Conservation (phyloP, 805 yeast species). For the Wickerhamiella spandovensis region DNA sequence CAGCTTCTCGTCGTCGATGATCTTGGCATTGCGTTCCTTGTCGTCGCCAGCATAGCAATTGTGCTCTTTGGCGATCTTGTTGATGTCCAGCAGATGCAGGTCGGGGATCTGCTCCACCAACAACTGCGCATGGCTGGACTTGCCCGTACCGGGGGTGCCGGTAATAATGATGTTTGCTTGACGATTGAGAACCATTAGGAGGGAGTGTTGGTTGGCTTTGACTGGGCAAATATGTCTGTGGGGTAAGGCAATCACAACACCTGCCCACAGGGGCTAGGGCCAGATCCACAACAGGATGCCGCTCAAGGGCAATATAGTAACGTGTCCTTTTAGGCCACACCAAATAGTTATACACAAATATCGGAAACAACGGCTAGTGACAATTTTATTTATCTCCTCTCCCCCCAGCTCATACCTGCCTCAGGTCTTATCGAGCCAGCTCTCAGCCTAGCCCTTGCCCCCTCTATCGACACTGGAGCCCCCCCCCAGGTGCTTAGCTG, state of each 20-base stretch:
- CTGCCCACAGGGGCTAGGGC: neutral
- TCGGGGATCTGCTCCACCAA: constrained; percentile 40
- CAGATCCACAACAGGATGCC: neutral
- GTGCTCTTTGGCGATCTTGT: constrained; percentile 68
- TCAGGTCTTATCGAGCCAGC: too few species aligned
- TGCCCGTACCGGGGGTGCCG: constrained; percentile 92
- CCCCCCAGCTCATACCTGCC: too few species aligned
- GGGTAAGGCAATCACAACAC: neutral
- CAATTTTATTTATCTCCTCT: too few species aligned
- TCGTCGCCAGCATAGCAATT: constrained; percentile 76
- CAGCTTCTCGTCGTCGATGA: constrained; percentile 85
- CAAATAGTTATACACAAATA: too few species aligned
- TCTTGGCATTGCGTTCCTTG: constrained; percentile 67
- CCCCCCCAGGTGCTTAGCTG: neutral
- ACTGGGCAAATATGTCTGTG: neutral
- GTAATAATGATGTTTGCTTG: constrained; percentile 71
- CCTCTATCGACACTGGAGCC: neutral
- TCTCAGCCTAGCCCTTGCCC: neutral
- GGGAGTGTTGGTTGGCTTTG: neutral
- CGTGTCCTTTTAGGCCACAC: too few species aligned
- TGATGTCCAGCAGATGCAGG: constrained; percentile 47
- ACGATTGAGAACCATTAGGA: constrained; percentile 15
- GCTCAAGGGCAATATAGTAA: too few species aligned
- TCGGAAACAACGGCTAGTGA: too few species aligned
- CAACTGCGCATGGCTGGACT: constrained; percentile 58